Percentiles rank a stretch among this genome's conserved stretches.
phyloP scores from a whole-genome alignment of 2,329 filamentous ascomycete genomes.

The Fusarium tricinctum region DNA sequence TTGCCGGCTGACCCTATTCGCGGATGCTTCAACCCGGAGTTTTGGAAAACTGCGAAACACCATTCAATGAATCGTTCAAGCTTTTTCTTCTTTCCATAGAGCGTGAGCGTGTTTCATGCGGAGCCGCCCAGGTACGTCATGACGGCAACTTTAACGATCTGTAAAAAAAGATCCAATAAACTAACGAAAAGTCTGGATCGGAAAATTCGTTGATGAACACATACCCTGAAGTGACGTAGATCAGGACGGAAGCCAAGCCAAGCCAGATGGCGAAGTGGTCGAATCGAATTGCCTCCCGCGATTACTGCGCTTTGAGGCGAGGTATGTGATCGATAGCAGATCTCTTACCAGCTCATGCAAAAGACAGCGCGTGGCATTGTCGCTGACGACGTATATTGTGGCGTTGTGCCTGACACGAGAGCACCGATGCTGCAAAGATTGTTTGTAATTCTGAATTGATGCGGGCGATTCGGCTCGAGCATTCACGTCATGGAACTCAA shows the following conservation, averaged over 20 bases:
- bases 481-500: conserved; percentile 29
- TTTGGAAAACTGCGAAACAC: conserved; percentile 8
- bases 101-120: not conserved
- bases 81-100: not conserved
- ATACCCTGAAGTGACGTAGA: conserved; percentile 36
- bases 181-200: conserved; percentile 9
- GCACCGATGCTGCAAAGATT: not conserved
- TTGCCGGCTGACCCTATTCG: not conserved
- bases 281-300: conserved; percentile 12
- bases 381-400: conserved; percentile 21
- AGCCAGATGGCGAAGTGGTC: conserved; percentile 23
- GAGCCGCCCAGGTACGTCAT: conserved; percentile 20
- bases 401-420: conserved; percentile 19
- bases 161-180: not conserved
- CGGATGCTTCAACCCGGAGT: not conserved
- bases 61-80: conserved; percentile 2
- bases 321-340: conserved; percentile 32
- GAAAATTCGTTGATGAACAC: conserved; percentile 26
- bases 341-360: conserved; percentile 25
- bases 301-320: conserved; percentile 11
- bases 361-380: conserved; percentile 22
- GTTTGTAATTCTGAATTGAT: conserved; percentile 1
- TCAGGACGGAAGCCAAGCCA: conserved; percentile 15
- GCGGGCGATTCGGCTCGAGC: not conserved
- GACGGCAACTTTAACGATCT: conserved; percentile 13